Percentiles rank a stretch among this genome's conserved stretches.
phyloP scores from a whole-genome alignment of 2,329 filamentous ascomycete species.

The Epichloe sp. region DNA sequence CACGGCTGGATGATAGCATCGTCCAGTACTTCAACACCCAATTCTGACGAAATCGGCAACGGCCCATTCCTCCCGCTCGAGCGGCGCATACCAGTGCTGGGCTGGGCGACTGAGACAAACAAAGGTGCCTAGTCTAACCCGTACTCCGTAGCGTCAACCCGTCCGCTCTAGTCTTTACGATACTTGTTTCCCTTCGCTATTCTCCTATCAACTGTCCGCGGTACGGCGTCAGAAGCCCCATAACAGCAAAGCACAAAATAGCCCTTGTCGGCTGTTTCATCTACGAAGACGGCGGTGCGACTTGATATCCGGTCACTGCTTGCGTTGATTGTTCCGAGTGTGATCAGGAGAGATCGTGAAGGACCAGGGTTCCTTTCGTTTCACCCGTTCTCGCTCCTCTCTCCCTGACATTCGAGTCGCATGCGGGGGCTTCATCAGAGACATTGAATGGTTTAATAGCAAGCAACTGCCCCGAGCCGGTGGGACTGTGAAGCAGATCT shows the following conservation, averaged over 20 bases:
- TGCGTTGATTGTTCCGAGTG: neutral
- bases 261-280: neutral
- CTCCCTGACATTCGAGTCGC: neutral
- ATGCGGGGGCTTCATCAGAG: neutral
- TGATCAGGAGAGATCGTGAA: neutral
- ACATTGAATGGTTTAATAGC: neutral
- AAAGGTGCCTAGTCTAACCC: neutral
- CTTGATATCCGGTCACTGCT: neutral
- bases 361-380: neutral
- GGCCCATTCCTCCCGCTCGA: neutral
- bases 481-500: neutral
- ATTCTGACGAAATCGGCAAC: neutral
- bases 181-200: neutral
- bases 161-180: neutral
- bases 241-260: neutral
- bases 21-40: neutral
- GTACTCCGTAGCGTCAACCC: neutral
- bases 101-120: neutral
- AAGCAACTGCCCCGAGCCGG: neutral
- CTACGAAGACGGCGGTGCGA: neutral
- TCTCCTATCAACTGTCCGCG: neutral
- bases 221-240: neutral
- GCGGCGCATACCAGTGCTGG: slow-evolving; percentile 2
- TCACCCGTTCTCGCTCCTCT: neutral
- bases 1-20: neutral